Evolutionary conservation across 2,329 filamentous ascomycete genomes (phyloP).

Genomic region (Pseudogymnoascus sp.): DNA sequence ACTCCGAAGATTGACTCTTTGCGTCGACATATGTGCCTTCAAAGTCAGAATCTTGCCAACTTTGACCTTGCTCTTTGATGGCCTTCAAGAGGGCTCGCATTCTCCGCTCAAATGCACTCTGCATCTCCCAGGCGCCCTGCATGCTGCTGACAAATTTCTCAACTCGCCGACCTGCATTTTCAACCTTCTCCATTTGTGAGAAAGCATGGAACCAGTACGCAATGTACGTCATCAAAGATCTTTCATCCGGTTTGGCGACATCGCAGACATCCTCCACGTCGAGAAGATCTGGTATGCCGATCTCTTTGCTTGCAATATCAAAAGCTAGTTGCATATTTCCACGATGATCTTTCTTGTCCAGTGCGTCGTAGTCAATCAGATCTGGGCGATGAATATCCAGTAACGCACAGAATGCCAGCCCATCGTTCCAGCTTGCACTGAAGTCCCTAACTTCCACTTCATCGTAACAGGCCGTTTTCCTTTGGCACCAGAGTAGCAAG

Average conservation of each 20-base stretch:
- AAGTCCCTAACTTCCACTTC: slow-evolving; percentile 95
- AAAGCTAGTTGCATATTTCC: slow-evolving; percentile 98
- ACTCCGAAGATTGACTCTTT: slow-evolving; percentile 74
- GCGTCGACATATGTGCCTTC: slow-evolving; percentile 89
- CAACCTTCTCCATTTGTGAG: slow-evolving; percentile 96
- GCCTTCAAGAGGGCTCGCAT: slow-evolving; percentile 75
- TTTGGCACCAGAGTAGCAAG: slow-evolving; percentile 89
- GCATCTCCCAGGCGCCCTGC: slow-evolving; percentile 99
- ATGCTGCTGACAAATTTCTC: slow-evolving; percentile 99
- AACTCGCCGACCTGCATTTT: slow-evolving; percentile 90
- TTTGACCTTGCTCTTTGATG: slow-evolving; percentile 63
- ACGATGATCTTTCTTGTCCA: slow-evolving; percentile 89
- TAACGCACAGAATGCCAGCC: slow-evolving; percentile 89
- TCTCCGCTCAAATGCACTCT: slow-evolving; percentile 86
- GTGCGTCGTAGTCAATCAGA: slow-evolving; percentile 88
- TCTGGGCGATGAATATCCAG: slow-evolving; percentile 96
- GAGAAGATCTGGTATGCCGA: slow-evolving; percentile 89
- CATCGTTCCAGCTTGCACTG: slow-evolving; percentile 93
- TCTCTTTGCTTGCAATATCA: slow-evolving; percentile 91
- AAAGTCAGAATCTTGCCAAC: slow-evolving; percentile 75
- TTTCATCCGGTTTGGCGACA: slow-evolving; percentile 90
- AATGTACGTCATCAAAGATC: slow-evolving; percentile 98
- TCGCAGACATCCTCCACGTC: slow-evolving; percentile 98
- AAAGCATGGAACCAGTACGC: slow-evolving; percentile 99
- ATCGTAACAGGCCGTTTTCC: slow-evolving; percentile 97